Evolutionary conservation across 805 yeast species (phyloP), one percentile per base, ranked within the genome.

Genomic region (Ogataea glucozyma): DNA sequence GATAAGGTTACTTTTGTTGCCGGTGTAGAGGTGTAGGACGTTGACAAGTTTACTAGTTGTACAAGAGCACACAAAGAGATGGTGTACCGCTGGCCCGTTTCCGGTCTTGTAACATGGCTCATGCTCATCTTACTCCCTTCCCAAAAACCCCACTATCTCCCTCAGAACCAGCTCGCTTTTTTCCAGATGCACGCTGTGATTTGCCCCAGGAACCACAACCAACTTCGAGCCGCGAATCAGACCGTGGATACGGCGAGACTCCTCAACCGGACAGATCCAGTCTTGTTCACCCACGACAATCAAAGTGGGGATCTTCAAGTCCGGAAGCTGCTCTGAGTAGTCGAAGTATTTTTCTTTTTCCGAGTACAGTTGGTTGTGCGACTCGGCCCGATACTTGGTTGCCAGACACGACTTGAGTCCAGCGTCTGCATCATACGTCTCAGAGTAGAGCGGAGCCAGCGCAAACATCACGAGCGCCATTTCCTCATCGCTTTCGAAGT

Each of bases 401-500:
- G 34, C 22, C 19, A 56, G 31, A 29, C 49, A 48, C 4, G 40
- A 16, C 13, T 30, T 30, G 12, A 56, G 34, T 1, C 57, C 60
- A 6, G 13, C 29, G 26, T 56, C 51, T n/a, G 57, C 39, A 16
- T 52, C 46, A 36, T 56, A 55, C 8, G 40, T n/a, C 22, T 56
- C 58, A 5, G 56, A 40, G 29, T 56, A 56, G 19, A 56, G 40
- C 12, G 60, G 60, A 7, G 44, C 52, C 13, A 56, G 42, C 6
- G 60, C 57, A 40, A 54, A 56, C 58, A 54, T 56, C 7, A 53
- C 48, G 29, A 56, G 33, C 30, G 43, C 46, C 54, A 56, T 52
- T 33, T 56, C 60, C 31, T 43, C 40, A 40, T 55, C 60, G 42
- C 50, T 45, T n/a, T 53, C 54, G 31, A 56, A 56, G 4, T 48